Evolutionary conservation across 352 stramenopile species (phyloP).

Genomic region (Pythium angustatum): DNA sequence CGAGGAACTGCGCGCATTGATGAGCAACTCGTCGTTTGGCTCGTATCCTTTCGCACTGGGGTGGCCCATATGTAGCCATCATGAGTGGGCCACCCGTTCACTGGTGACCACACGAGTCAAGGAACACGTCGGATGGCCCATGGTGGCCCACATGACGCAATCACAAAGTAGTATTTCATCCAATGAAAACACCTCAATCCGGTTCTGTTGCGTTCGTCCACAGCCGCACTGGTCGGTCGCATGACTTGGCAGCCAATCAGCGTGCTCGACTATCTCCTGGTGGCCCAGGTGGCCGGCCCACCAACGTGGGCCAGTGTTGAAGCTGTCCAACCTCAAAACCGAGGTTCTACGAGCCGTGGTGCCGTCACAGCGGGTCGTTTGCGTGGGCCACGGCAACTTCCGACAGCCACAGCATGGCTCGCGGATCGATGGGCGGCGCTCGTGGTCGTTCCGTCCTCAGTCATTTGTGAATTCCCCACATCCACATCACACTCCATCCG

Average conservation of each 20-base stretch:
- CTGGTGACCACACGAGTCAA: slow-evolving; percentile 14
- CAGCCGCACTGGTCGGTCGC: neutral
- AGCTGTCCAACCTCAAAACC: slow-evolving; percentile 27
- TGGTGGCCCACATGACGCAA: slow-evolving; percentile 29
- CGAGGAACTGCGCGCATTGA: no score
- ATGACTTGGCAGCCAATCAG: slow-evolving; percentile 23
- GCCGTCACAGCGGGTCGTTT: slow-evolving; percentile 7
- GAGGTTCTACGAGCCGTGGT: slow-evolving; percentile 25
- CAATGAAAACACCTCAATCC: neutral
- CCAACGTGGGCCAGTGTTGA: slow-evolving; percentile 27
- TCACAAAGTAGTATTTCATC: slow-evolving; percentile 9
- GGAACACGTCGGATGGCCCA: slow-evolving; percentile 23
- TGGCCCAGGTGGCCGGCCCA: slow-evolving; percentile 30
- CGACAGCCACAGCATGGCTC: neutral
- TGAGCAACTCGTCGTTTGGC: no score
- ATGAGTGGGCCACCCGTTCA: slow-evolving; percentile 20
- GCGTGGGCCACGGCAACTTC: neutral
- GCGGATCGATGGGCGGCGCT: neutral
- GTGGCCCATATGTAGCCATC: slow-evolving; percentile 32
- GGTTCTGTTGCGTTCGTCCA: slow-evolving; percentile 17
- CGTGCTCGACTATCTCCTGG: neutral
- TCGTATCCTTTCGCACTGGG: neutral
- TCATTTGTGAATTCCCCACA: slow-evolving; percentile 24
- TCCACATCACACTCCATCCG: slow-evolving; percentile 4
- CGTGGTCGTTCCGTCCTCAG: neutral